These are phyloP conservation scores for Pisolithus microcarpus DNA, from an alignment of 768 basidiomycete species.

Conservation along the genomic window DNA sequence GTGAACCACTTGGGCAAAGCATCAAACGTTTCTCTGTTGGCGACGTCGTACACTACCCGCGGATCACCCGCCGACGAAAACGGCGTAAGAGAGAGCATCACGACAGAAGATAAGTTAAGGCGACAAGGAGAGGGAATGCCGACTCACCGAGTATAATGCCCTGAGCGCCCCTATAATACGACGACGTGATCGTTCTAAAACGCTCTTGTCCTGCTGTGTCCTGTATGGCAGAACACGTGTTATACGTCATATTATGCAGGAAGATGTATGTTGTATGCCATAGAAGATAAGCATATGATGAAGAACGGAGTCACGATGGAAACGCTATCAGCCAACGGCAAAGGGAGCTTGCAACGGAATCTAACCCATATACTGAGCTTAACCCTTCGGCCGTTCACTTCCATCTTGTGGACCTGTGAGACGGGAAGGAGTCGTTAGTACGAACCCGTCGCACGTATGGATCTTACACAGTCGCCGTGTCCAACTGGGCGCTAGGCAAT, in stretches of 20 bases:
- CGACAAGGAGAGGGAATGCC: too few species aligned
- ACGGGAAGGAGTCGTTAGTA: not conserved
- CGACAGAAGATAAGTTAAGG: not conserved
- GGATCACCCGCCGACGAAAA: too few species aligned
- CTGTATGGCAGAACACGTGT: slow-evolving; percentile 30
- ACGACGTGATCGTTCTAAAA: slow-evolving; percentile 90
- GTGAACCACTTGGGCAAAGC: slow-evolving; percentile 89
- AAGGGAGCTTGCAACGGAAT: slow-evolving; percentile 1
- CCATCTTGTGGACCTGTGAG: slow-evolving; percentile 79
- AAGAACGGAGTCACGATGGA: not conserved
- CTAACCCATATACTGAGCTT: slow-evolving; percentile 96
- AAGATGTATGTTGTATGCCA: not conserved
- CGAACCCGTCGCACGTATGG: not conserved
- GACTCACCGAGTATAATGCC: slow-evolving; percentile 66
- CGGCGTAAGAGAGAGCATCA: too few species aligned
- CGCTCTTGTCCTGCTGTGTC: slow-evolving; percentile 97
- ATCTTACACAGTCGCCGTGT: not conserved
- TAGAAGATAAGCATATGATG: not conserved
- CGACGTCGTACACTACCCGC: slow-evolving; percentile 83
- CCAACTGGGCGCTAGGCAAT: not conserved
- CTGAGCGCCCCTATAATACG: slow-evolving; percentile 88
- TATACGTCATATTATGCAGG: not conserved
- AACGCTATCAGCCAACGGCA: not conserved
- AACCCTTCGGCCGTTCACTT: slow-evolving; percentile 71
- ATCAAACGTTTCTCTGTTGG: slow-evolving; percentile 88